Evolutionary conservation across 495 filamentous ascomycete species (phyloP).

Genomic region (Aspergillus ostianus): DNA sequence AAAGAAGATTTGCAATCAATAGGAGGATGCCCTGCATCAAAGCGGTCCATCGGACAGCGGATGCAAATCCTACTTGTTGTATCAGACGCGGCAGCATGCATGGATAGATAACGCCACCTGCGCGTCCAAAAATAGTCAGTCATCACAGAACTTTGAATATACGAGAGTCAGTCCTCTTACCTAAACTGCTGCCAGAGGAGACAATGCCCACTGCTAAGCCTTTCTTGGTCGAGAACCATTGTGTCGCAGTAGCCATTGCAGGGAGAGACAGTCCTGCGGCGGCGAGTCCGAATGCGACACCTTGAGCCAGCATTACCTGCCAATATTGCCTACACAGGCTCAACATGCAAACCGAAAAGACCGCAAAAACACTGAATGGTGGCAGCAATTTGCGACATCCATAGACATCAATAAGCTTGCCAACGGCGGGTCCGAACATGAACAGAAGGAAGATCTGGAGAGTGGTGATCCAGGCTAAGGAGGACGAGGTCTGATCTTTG

Average conservation of each 20-base stretch:
- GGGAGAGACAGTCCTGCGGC: not conserved
- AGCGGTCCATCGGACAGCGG: not conserved
- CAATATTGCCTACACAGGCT: not conserved
- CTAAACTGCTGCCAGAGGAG: not conserved
- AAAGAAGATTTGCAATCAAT: not conserved
- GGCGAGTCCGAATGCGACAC: not conserved
- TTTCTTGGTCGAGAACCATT: not conserved
- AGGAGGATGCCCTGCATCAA: not conserved
- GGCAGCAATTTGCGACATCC: not conserved
- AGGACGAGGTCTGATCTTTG: not conserved
- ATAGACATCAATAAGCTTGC: not conserved
- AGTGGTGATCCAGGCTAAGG: not conserved
- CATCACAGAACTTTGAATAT: not conserved
- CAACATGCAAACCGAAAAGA: not conserved
- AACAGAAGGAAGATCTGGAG: not conserved
- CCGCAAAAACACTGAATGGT: not conserved
- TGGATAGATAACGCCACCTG: not conserved
- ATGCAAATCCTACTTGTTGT: not conserved
- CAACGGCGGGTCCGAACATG: not conserved
- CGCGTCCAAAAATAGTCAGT: not conserved
- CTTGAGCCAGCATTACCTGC: not conserved
- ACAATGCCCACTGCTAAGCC: not conserved
- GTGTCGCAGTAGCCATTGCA: not conserved
- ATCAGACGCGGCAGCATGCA: not conserved
- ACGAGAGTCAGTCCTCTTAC: not conserved